Percentiles rank a stretch among this genome's conserved stretches.
phyloP scores from a whole-genome alignment of 2,329 filamentous ascomycete genomes.

The Monilinia aucupariae region DNA sequence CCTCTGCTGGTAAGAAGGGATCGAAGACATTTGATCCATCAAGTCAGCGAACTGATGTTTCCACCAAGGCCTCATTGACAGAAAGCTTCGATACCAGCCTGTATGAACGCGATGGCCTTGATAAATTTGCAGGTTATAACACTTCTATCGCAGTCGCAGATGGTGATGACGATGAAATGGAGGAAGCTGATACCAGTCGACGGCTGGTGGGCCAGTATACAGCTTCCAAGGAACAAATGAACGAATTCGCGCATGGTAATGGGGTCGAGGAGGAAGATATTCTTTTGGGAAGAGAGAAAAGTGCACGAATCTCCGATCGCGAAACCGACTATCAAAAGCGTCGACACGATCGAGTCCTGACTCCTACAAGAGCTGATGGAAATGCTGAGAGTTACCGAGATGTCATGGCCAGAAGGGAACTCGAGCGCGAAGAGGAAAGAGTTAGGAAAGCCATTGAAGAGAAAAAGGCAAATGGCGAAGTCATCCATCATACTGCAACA shows the following conservation, averaged over 20 bases:
- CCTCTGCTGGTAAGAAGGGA: conserved; percentile 72
- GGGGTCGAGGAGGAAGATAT: conserved; percentile 92
- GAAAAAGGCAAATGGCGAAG: conserved; percentile 51
- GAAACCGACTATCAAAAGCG: conserved; percentile 98
- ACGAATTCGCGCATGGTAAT: conserved; percentile 81
- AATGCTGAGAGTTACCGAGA: conserved; percentile 82
- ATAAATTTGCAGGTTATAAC: conserved; percentile 87
- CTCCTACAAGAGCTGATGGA: conserved; percentile 76
- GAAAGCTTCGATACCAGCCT: conserved; percentile 84
- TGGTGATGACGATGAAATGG: conserved; percentile 74
- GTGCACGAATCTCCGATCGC: conserved; percentile 82
- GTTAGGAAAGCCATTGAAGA: conserved; percentile 76
- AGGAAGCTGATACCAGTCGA: conserved; percentile 65
- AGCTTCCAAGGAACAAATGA: conserved; percentile 82
- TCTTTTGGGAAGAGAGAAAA: conserved; percentile 77
- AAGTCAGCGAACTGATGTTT: conserved; percentile 74
- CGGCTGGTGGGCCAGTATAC: conserved; percentile 93
- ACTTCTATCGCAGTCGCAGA: conserved; percentile 77
- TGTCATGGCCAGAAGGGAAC: conserved; percentile 81
- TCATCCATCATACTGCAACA: conserved; percentile 63
- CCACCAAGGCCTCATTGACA: conserved; percentile 85
- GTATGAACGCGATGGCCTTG: conserved; percentile 70
- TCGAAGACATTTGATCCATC: conserved; percentile 72
- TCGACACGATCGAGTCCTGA: conserved; percentile 80
- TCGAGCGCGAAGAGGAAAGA: conserved; percentile 90